A percentile compares a stretch with the other conserved stretches of the same genome.
These are phyloP conservation scores for Hymenoscyphus fraxineus DNA, from an alignment of 2,329 filamentous ascomycete species.

Conservation along the genomic window DNA sequence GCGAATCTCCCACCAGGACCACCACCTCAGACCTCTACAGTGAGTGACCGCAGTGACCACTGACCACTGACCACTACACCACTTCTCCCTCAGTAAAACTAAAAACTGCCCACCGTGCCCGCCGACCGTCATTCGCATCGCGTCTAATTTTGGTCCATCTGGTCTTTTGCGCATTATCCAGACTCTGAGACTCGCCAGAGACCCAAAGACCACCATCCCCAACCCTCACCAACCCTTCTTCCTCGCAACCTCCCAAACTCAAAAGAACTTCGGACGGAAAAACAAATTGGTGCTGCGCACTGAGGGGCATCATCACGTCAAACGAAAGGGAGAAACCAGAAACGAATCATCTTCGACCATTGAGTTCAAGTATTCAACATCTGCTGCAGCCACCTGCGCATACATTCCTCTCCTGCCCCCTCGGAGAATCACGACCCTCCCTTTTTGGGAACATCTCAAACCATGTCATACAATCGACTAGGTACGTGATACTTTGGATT, in stretches of 20 bases:
- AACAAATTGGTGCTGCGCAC: not conserved
- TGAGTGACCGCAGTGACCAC: too few relatives aligned
- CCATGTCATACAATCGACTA: conserved; percentile 72
- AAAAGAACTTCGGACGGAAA: not conserved
- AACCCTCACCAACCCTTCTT: not conserved
- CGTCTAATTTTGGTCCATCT: not conserved
- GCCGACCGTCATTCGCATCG: not conserved
- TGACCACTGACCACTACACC: too few relatives aligned
- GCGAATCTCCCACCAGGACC: not conserved
- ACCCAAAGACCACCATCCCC: not conserved
- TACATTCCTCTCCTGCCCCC: conserved; percentile 7
- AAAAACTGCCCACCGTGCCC: too few relatives aligned
- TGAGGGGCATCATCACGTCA: not conserved
- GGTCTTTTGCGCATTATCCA: not conserved
- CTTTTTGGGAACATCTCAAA: conserved; percentile 9
- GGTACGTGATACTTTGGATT: conserved; percentile 47
- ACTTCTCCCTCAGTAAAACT: too few relatives aligned
- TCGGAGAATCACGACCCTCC: not conserved
- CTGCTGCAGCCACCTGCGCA: not conserved
- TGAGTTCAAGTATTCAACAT: not conserved
- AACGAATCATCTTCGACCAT: not conserved
- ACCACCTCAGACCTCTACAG: too few relatives aligned
- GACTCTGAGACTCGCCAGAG: too few relatives aligned
- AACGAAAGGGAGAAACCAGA: not conserved
- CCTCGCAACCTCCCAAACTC: not conserved